Conservation (phyloP, 2,329 filamentous ascomycete species). For the Cordyceps tenuipes region DNA sequence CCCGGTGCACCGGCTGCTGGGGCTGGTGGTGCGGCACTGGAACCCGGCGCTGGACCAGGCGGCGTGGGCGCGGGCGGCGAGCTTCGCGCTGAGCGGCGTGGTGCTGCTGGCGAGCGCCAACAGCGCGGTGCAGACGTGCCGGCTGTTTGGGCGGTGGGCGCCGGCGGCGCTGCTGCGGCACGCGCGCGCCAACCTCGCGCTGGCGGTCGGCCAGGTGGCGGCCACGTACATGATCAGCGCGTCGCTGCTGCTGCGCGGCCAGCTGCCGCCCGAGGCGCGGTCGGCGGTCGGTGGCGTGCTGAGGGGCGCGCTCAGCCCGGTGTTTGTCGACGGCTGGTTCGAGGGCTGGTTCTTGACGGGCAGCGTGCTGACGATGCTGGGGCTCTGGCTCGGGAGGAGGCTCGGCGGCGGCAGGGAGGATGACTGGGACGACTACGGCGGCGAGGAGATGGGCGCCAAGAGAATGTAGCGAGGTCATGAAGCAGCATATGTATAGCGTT, state of each 20-base stretch:
- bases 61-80: slow-evolving; percentile 78
- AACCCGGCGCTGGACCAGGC: slow-evolving; percentile 74
- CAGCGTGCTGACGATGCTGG: slow-evolving; percentile 56
- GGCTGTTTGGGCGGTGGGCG: slow-evolving; percentile 67
- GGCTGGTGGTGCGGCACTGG: slow-evolving; percentile 73
- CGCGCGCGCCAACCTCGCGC: slow-evolving; percentile 67
- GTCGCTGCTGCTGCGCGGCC: slow-evolving; percentile 67
- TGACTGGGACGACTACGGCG: slow-evolving; percentile 52
- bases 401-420: slow-evolving; percentile 41
- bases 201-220: slow-evolving; percentile 71
- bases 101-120: slow-evolving; percentile 77
- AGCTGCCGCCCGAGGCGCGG: slow-evolving; percentile 68
- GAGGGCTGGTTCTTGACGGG: slow-evolving; percentile 76
- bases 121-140: slow-evolving; percentile 76
- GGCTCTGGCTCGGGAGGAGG: slow-evolving; percentile 64
- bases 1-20: slow-evolving; percentile 75
- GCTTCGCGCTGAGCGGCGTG: slow-evolving; percentile 72
- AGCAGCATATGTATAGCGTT: slow-evolving; percentile 5
- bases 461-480: slow-evolving; percentile 33
- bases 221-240: slow-evolving; percentile 81
- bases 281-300: slow-evolving; percentile 70
- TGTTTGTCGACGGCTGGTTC: slow-evolving; percentile 66
- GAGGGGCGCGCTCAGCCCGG: slow-evolving; percentile 59
- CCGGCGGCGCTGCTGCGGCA: slow-evolving; percentile 65
- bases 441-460: slow-evolving; percentile 65